Conservation (phyloP, 2,329 filamentous ascomycete species). For the Epichloe scottii region DNA sequence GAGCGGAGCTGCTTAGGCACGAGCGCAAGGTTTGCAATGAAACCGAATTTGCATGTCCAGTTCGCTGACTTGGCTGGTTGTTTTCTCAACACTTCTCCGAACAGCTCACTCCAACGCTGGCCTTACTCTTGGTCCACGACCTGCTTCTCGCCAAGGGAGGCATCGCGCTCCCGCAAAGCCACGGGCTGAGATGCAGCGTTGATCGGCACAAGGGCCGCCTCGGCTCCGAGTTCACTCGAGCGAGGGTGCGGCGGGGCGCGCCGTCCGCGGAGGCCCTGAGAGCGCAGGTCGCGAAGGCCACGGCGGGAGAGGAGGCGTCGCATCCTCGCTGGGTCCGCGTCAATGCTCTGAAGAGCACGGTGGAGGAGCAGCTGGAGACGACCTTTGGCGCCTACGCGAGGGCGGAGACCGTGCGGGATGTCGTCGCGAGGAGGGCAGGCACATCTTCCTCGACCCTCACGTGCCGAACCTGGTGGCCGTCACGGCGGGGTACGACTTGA, state of each 20-base stretch:
- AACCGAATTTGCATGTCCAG: background rate
- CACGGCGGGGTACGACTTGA: constrained; percentile 58
- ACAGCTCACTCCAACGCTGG: constrained; percentile 67
- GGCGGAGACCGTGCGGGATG: constrained; percentile 42
- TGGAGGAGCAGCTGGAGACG: constrained; percentile 59
- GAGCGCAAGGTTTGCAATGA: constrained; percentile 62
- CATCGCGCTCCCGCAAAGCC: constrained; percentile 66
- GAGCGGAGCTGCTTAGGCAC: constrained; percentile 57
- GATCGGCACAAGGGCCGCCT: constrained; percentile 74
- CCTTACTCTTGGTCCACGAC: constrained; percentile 77
- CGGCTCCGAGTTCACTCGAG: constrained; percentile 69
- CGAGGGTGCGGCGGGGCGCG: constrained; percentile 59
- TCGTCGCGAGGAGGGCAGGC: constrained; percentile 36
- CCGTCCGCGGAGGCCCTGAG: constrained; percentile 55
- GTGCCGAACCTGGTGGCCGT: constrained; percentile 77
- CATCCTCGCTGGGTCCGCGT: constrained; percentile 90
- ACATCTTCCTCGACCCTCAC: constrained; percentile 63
- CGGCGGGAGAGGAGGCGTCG: constrained; percentile 35
- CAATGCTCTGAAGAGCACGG: constrained; percentile 61
- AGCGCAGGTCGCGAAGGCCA: constrained; percentile 39
- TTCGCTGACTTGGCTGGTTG: background rate
- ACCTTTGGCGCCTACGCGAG: constrained; percentile 57
- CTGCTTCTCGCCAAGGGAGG: constrained; percentile 69
- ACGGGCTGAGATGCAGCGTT: constrained; percentile 64
- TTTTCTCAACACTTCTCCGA: background rate